phyloP scores from a whole-genome alignment of 306 rosid species.

The Trifolium fragiferum region DNA sequence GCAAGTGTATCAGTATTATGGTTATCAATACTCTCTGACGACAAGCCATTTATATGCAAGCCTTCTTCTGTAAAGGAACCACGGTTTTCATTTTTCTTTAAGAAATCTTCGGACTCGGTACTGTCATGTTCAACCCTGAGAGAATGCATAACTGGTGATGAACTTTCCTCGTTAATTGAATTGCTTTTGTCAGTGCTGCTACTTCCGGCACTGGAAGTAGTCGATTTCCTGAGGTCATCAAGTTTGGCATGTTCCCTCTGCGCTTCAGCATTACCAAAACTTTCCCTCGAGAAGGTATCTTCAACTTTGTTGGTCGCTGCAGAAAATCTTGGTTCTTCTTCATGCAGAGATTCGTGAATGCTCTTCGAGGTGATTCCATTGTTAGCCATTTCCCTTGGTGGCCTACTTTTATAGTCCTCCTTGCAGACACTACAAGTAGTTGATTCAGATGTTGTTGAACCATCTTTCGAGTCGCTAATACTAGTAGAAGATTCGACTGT shows the following conservation, averaged over 20 bases:
- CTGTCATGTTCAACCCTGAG: constrained; percentile 36
- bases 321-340: constrained; percentile 49
- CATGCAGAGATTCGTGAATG: constrained; percentile 45
- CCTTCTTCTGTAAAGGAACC: constrained; percentile 42
- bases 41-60: constrained; percentile 29
- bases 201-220: constrained; percentile 21
- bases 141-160: constrained; percentile 41
- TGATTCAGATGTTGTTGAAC: constrained; percentile 64
- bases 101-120: neutral
- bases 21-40: constrained; percentile 39
- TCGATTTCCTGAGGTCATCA: constrained; percentile 45
- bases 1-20: constrained; percentile 21
- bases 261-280: constrained; percentile 39
- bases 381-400: constrained; percentile 48
- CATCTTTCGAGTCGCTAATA: constrained; percentile 66
- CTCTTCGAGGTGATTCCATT: constrained; percentile 50
- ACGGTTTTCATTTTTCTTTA: constrained; percentile 45
- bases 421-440: constrained; percentile 60
- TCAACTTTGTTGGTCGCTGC: constrained; percentile 44
- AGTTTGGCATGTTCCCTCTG: constrained; percentile 46
- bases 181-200: constrained; percentile 45
- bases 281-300: constrained; percentile 28
- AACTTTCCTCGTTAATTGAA: constrained; percentile 49
- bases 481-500: constrained; percentile 55
- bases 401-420: constrained; percentile 51